A percentile compares a stretch with the other conserved stretches of the same genome.
Evolutionary conservation across 129 eudicot genomes (phyloP).

Genomic region (Flaveria ramosissima): DNA sequence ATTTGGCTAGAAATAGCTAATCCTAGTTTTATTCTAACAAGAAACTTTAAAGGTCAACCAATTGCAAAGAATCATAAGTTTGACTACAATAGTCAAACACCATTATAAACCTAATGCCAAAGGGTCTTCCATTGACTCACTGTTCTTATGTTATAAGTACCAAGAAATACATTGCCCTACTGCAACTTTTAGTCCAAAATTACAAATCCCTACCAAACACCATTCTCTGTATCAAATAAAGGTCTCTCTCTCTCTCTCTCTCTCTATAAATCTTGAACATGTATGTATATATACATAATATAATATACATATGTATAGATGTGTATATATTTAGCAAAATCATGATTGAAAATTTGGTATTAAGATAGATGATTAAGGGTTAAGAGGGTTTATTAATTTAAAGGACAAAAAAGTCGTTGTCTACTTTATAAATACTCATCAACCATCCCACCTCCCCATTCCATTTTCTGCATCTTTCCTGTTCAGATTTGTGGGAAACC

Average conservation of each 20-base stretch:
- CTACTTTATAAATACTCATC: conserved; percentile 68
- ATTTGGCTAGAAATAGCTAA: too few species aligned
- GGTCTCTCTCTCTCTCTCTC: conserved; percentile 28
- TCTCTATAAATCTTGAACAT: conserved; percentile 18
- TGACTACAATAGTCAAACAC: conserved; percentile 32
- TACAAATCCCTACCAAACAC: conserved; percentile 23
- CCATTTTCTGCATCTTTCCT: conserved; percentile 71
- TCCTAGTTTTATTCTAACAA: neutral
- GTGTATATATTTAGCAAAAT: conserved; percentile 12
- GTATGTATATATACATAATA: neutral
- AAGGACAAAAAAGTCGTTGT: conserved; percentile 49
- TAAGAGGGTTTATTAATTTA: conserved; percentile 34
- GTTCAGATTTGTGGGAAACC: conserved; percentile 51
- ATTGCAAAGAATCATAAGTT: conserved; percentile 8
- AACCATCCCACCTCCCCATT: conserved; percentile 54
- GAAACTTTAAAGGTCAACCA: neutral
- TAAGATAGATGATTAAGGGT: conserved; percentile 34
- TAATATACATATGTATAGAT: too few species aligned
- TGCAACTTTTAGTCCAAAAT: conserved; percentile 22
- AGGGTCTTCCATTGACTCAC: conserved; percentile 25
- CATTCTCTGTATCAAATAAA: conserved; percentile 24
- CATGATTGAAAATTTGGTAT: conserved; percentile 26
- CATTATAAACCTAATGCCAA: conserved; percentile 29
- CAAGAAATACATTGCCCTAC: conserved; percentile 18
- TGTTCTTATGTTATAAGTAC: conserved; percentile 34